Conservation (phyloP, 176 grass and related monocot genomes). For the Musa acuminata region DNA sequence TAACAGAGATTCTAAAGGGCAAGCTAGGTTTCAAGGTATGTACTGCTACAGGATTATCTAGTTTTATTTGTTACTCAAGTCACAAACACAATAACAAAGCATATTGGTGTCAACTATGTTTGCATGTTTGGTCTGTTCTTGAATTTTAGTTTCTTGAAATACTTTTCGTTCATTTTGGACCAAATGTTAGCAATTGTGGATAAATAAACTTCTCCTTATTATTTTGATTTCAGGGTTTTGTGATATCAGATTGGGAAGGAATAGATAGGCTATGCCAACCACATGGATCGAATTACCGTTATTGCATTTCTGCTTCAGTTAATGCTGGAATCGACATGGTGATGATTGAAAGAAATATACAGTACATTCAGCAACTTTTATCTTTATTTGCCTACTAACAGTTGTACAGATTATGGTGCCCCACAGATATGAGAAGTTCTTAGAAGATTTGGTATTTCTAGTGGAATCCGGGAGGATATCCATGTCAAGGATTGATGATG, state of each 20-base stretch:
- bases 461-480: slow-evolving; percentile 67
- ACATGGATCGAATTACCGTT: slow-evolving; percentile 63
- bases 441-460: slow-evolving; percentile 76
- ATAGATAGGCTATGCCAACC: slow-evolving; percentile 73
- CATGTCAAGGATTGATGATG: slow-evolving; percentile 68
- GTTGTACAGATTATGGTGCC: slow-evolving; percentile 86
- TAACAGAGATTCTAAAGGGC: slow-evolving; percentile 79
- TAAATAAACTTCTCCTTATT: background rate
- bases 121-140: background rate
- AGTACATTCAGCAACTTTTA: background rate
- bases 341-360: slow-evolving; percentile 24
- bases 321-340: slow-evolving; percentile 98
- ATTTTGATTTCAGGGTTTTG: slow-evolving; percentile 61
- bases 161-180: background rate
- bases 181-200: background rate
- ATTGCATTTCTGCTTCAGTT: slow-evolving; percentile 65
- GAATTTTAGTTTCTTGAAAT: background rate
- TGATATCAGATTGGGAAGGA: slow-evolving; percentile 89
- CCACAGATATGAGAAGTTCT: slow-evolving; percentile 68
- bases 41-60: background rate
- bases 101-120: no score
- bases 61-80: background rate
- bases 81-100: background rate
- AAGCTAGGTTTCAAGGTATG: slow-evolving; percentile 79
- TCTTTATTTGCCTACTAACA: slow-evolving; percentile 19